Base-by-base conservation (phyloP, 1,284 basidiomycete genomes). In the Rhodofomes roseus region DNA sequence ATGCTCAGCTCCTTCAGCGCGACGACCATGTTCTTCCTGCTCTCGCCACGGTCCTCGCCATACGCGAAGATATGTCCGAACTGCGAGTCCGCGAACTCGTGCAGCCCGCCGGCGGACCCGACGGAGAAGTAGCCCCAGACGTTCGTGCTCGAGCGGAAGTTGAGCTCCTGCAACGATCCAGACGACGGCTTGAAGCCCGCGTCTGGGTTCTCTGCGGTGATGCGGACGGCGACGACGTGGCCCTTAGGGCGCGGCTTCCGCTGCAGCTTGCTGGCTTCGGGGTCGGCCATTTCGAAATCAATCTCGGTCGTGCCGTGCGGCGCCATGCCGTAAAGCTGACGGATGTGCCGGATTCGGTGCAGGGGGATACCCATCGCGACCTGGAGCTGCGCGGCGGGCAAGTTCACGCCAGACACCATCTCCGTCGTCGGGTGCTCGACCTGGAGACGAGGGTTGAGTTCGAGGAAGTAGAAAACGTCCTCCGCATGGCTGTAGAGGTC, bases 61-160 rank as follows among this genome's bases (percentile, higher is more conserved):
- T 98, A 99, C 31, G 97, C 96, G 70, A 99, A 99, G 73, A 99
- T 97, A 74, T 99, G 97, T 58, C 97, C 97, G 73, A 99, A 99
- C 70, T 98, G 94, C 27, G 94, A 97, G 75, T 98, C 95, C 56
- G 97, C 97, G 70, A 96, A 99, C 77, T 99, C 96, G 79, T 99
- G 97, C 60, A 99, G 85, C 74, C 95, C 97, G 76, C 97, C 97
- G 29, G 95, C 90, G 40, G 90, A 90, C 57, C 88, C 89, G 70
- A 99, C 97, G 23, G 96, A 98, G 84, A 99, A 99, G 82, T 99
- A 96, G 68, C 97, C 97, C 97, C 97, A 99, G 59, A 98, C 96
- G 66, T 98, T 98, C 43, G 95, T 98, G 76, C 92, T 97, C 39
- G 96, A 98, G 57, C 97, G 91, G 90, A 99, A 99, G 77, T 99